Evolutionary conservation across 257 asterid genomes (phyloP).

Genomic region (Ilex asprella): DNA sequence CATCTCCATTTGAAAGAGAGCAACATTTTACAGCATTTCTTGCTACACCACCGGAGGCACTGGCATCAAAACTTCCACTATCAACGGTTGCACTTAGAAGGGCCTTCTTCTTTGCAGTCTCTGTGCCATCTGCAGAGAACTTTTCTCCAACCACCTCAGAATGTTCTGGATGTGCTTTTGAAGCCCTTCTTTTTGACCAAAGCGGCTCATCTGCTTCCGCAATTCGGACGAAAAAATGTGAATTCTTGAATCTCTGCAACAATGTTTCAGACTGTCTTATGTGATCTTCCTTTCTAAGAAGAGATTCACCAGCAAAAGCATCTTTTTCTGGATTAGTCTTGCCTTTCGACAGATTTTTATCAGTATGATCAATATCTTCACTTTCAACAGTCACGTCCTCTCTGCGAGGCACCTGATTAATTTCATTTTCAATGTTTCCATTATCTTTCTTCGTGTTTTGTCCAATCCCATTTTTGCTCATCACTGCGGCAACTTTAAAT

Average conservation of each 20-base stretch:
- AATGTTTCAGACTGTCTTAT: slow-evolving; percentile 65
- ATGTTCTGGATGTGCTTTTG: slow-evolving; percentile 25
- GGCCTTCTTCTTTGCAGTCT: slow-evolving; percentile 32
- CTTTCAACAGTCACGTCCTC: slow-evolving; percentile 22
- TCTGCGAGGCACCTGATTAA: slow-evolving; percentile 24
- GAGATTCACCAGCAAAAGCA: slow-evolving; percentile 69
- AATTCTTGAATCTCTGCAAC: slow-evolving; percentile 57
- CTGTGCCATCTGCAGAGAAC: slow-evolving; percentile 27
- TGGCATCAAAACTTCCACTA: slow-evolving; percentile 72
- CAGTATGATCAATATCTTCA: slow-evolving; percentile 34
- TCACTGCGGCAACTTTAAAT: slow-evolving; percentile 88
- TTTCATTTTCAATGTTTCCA: slow-evolving; percentile 36
- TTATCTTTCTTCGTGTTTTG: slow-evolving; percentile 41
- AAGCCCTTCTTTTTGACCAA: slow-evolving; percentile 69
- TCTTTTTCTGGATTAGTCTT: slow-evolving; percentile 34
- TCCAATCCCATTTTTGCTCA: slow-evolving; percentile 70
- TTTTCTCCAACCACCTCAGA: slow-evolving; percentile 39
- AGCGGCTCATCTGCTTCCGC: slow-evolving; percentile 80
- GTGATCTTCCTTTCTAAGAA: slow-evolving; percentile 83
- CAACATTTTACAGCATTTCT: slow-evolving; percentile 81
- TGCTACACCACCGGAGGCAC: slow-evolving; percentile 86
- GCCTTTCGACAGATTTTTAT: slow-evolving; percentile 23
- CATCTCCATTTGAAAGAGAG: slow-evolving; percentile 85
- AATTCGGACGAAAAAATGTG: slow-evolving; percentile 87
- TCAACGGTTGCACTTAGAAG: slow-evolving; percentile 56